These are phyloP conservation scores for Collybiopsis confluens DNA, from an alignment of 768 basidiomycete genomes.

Conservation along the genomic window DNA sequence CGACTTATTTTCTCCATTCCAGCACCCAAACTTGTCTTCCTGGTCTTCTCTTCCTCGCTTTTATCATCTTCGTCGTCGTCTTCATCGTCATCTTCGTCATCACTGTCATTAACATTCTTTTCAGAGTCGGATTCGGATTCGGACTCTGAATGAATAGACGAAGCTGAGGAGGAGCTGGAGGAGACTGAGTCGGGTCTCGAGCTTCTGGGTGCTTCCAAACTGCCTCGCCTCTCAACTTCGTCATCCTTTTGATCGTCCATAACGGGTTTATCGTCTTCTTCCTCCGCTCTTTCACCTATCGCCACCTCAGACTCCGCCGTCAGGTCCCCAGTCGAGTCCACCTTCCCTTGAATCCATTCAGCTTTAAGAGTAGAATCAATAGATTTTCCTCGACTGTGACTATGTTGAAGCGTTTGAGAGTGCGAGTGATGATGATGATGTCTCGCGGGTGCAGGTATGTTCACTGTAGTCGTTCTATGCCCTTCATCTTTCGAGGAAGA, in stretches of 20 bases:
- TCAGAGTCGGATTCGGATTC: slow-evolving; percentile 10
- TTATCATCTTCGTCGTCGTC: slow-evolving; percentile 12
- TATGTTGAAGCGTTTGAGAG: too few relatives aligned
- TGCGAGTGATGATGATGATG: slow-evolving; percentile 26
- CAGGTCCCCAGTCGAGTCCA: not conserved
- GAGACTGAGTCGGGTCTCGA: not conserved
- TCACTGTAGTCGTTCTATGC: slow-evolving; percentile 30
- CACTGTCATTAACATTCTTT: slow-evolving; percentile 10
- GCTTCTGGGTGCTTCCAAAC: not conserved
- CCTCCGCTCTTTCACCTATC: not conserved
- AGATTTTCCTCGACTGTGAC: slow-evolving; percentile 17
- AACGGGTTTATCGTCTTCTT: not conserved
- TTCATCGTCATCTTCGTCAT: slow-evolving; percentile 6
- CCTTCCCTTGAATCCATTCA: not conserved
- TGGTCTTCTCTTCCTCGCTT: slow-evolving; percentile 5
- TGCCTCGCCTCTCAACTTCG: not conserved
- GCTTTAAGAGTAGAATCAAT: slow-evolving; percentile 10
- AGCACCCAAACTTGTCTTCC: slow-evolving; percentile 29
- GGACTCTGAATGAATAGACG: not conserved
- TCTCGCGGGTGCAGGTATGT: slow-evolving; percentile 26
- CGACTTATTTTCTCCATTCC: slow-evolving; percentile 32
- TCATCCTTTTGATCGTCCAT: not conserved
- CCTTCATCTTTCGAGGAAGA: slow-evolving; percentile 14
- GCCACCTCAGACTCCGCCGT: not conserved
- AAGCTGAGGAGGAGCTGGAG: slow-evolving; percentile 3